phyloP scores from a whole-genome alignment of 1,284 basidiomycete species.

The Tilletia walkeri region DNA sequence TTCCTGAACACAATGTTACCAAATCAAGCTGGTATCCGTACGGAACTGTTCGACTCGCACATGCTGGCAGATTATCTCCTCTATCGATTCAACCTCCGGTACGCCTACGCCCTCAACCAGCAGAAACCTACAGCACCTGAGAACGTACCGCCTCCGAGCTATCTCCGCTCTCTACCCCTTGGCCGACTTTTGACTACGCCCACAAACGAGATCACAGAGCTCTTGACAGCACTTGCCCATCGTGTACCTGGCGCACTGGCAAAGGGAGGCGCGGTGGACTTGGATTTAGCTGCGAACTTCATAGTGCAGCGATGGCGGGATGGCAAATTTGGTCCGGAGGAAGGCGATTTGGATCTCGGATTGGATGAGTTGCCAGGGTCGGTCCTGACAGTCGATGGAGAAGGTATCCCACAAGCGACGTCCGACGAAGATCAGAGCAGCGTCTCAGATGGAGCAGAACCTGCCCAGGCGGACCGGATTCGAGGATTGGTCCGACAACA shows the following conservation, averaged over 20 bases:
- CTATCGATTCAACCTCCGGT: conserved; percentile 79
- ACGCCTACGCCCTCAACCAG: not conserved
- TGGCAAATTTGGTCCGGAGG: conserved; percentile 35
- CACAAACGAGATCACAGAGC: conserved; percentile 39
- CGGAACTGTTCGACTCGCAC: conserved; percentile 82
- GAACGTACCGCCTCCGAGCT: not conserved
- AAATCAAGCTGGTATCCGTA: conserved; percentile 74
- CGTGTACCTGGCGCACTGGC: conserved; percentile 45
- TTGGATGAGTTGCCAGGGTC: conserved; percentile 18
- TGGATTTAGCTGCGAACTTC: conserved; percentile 45
- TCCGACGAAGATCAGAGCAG: not conserved
- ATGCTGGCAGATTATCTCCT: conserved; percentile 80
- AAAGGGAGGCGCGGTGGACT: conserved; percentile 37
- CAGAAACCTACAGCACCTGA: not conserved
- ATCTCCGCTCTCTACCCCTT: not conserved
- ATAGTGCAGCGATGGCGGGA: conserved; percentile 46
- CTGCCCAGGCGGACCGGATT: not conserved
- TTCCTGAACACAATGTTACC: too few relatives aligned
- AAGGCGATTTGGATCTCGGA: conserved; percentile 47
- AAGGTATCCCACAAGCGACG: not conserved
- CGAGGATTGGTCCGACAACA: not conserved
- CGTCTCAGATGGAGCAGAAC: too few relatives aligned
- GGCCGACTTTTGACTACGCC: not conserved
- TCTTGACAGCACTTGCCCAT: conserved; percentile 37
- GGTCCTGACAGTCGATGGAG: not conserved